Conservation (phyloP, 2,329 filamentous ascomycete genomes). For the Westerdykella sp. region DNA sequence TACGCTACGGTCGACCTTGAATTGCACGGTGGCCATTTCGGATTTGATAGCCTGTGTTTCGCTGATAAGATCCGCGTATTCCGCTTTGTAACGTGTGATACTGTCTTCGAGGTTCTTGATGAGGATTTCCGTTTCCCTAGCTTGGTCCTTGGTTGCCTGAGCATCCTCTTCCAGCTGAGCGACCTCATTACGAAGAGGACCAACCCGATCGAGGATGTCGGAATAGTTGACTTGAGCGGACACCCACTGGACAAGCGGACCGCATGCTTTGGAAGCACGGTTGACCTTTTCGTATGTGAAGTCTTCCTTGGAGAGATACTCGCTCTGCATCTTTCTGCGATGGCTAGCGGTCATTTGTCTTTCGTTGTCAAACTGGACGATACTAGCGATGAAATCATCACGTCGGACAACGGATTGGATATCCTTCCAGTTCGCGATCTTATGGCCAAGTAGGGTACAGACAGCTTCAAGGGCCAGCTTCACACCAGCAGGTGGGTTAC, state of each 20-base stretch:
- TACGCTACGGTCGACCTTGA: constrained; percentile 96
- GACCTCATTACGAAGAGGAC: constrained; percentile 86
- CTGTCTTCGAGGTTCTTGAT: constrained; percentile 79
- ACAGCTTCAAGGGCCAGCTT: constrained; percentile 92
- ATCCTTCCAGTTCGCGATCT: constrained; percentile 82
- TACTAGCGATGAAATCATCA: constrained; percentile 96
- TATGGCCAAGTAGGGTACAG: constrained; percentile 88
- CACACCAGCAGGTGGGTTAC: constrained; percentile 83
- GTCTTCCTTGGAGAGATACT: constrained; percentile 86
- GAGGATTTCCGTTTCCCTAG: constrained; percentile 82
- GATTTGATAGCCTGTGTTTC: constrained; percentile 96
- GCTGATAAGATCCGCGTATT: constrained; percentile 92
- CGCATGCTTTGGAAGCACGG: constrained; percentile 92
- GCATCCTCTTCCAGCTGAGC: constrained; percentile 79
- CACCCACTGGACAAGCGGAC: constrained; percentile 95
- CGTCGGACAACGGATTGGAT: constrained; percentile 82
- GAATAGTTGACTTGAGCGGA: constrained; percentile 95
- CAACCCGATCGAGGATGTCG: constrained; percentile 91
- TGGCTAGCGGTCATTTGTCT: constrained; percentile 82
- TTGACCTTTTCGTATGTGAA: constrained; percentile 97
- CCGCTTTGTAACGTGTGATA: constrained; percentile 90
- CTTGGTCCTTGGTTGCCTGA: constrained; percentile 86
- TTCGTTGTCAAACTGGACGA: constrained; percentile 95
- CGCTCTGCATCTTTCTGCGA: constrained; percentile 82
- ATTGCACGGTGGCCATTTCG: constrained; percentile 93